Percentiles rank a stretch among this genome's conserved stretches.
phyloP scores from a whole-genome alignment of 1,284 basidiomycete genomes.

The Fomitiporia mediterranea region DNA sequence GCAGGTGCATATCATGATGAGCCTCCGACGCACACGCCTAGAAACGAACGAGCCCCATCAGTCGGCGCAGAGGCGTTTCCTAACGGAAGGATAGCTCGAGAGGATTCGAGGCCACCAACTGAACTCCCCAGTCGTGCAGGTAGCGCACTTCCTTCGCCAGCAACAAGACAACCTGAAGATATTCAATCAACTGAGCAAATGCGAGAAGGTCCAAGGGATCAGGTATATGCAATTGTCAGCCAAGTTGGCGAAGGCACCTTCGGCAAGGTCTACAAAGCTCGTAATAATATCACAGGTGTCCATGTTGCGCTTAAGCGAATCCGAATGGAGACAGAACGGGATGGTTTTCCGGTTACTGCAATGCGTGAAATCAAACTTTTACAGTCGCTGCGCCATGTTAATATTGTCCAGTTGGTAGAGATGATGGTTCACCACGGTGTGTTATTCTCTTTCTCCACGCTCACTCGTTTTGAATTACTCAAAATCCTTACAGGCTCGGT shows the following conservation, averaged over 20 bases:
- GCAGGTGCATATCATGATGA: neutral
- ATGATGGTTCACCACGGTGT: slow-evolving; percentile 98
- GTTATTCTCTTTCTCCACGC: slow-evolving; percentile 23
- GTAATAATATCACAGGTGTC: slow-evolving; percentile 68
- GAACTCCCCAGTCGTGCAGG: neutral
- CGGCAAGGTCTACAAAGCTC: slow-evolving; percentile 98
- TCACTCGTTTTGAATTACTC: slow-evolving; percentile 13
- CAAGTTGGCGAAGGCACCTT: slow-evolving; percentile 99
- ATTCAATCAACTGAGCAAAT: neutral
- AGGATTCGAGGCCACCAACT: slow-evolving; percentile 4
- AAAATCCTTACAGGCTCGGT: slow-evolving; percentile 67
- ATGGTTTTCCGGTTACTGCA: slow-evolving; percentile 98
- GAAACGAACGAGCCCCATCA: neutral
- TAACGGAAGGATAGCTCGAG: neutral
- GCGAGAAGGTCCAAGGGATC: slow-evolving; percentile 36
- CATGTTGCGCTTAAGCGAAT: slow-evolving; percentile 95
- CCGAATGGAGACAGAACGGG: slow-evolving; percentile 95
- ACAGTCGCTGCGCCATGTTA: slow-evolving; percentile 85
- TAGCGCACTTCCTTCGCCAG: slow-evolving; percentile 7
- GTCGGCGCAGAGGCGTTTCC: neutral
- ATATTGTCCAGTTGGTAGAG: slow-evolving; percentile 87
- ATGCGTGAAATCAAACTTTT: slow-evolving; percentile 99
- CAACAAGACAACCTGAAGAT: neutral
- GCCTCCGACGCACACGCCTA: neutral
- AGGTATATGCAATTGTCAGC: slow-evolving; percentile 83